Percentiles rank a stretch among this genome's conserved stretches.
phyloP scores from a whole-genome alignment of 2,329 filamentous ascomycete genomes.

The Hypoxylon sp. region DNA sequence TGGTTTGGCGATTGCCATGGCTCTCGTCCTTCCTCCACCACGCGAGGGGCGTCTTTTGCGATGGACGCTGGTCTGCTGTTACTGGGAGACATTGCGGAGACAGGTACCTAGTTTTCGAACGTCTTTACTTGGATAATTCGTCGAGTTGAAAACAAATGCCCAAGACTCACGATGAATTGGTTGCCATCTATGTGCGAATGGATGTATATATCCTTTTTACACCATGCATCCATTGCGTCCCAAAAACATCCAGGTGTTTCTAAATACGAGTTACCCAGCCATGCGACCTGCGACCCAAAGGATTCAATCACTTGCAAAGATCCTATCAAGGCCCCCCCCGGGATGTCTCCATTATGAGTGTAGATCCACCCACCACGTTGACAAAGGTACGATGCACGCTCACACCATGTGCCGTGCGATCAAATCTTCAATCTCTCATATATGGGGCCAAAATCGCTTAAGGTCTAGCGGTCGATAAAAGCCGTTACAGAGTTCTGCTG shows the following conservation, averaged over 20 bases:
- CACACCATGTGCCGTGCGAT: slow-evolving; percentile 1
- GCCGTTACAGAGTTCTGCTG: neutral
- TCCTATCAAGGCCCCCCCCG: neutral
- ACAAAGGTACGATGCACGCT: neutral
- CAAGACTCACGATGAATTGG: neutral
- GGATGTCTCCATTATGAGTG: neutral
- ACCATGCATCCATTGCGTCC: neutral
- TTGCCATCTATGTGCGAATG: neutral
- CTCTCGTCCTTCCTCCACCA: neutral
- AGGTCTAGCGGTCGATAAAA: neutral
- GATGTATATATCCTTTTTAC: slow-evolving; percentile 7
- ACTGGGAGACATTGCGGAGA: slow-evolving; percentile 15
- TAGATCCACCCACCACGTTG: slow-evolving; percentile 13
- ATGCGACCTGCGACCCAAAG: slow-evolving; percentile 16
- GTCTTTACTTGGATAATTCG: neutral
- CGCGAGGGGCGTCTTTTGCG: neutral
- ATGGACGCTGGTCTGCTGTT: neutral
- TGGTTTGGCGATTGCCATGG: slow-evolving; percentile 12
- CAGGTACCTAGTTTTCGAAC: neutral
- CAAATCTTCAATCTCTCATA: slow-evolving; percentile 1
- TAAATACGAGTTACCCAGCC: slow-evolving; percentile 16
- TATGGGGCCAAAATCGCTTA: neutral
- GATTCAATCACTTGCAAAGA: slow-evolving; percentile 12
- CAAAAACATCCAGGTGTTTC: neutral
- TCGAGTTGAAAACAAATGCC: neutral